Evolutionary conservation across 305 asterid species (phyloP).

Genomic region (Rubia peregrina): DNA sequence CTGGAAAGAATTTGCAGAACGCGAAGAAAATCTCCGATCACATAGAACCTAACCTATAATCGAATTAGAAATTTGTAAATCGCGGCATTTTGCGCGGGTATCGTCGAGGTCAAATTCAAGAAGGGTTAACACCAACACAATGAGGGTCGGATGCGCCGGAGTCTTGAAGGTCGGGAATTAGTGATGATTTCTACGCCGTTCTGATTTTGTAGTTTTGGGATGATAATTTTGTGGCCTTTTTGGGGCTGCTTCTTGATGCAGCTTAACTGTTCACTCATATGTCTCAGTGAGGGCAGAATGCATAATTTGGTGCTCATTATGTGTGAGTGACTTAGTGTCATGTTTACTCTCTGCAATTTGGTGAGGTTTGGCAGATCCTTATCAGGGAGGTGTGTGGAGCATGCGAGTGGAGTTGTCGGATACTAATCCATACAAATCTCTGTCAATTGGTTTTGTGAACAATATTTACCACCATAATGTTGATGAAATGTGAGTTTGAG

Average conservation of each 20-base stretch:
- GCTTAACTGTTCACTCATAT: slow-evolving; percentile 15
- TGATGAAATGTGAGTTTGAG: slow-evolving; percentile 71
- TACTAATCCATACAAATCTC: slow-evolving; percentile 88
- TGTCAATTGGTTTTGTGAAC: slow-evolving; percentile 76
- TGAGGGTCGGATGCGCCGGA: no score
- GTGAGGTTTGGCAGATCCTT: slow-evolving; percentile 58
- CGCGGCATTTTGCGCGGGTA: no score
- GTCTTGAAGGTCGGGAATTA: no score
- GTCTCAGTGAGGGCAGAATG: slow-evolving; percentile 15
- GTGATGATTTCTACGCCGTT: no score
- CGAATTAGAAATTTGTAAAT: no score
- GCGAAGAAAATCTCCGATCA: no score
- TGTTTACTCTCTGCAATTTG: slow-evolving; percentile 12
- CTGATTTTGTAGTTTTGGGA: slow-evolving; percentile 1
- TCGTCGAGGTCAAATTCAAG: no score
- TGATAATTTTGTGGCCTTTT: not conserved
- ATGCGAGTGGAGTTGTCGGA: slow-evolving; percentile 79
- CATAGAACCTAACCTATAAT: no score
- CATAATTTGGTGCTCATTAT: not conserved
- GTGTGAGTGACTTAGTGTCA: not conserved
- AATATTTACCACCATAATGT: slow-evolving; percentile 90
- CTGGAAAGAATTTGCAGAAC: slow-evolving; percentile 67
- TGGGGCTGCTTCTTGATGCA: no score
- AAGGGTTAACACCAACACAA: no score
- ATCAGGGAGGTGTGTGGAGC: slow-evolving; percentile 84